Evolutionary conservation across 805 yeast species (phyloP), one percentile per base, ranked within the genome.

Genomic region (Huiozyma naganishii): DNA sequence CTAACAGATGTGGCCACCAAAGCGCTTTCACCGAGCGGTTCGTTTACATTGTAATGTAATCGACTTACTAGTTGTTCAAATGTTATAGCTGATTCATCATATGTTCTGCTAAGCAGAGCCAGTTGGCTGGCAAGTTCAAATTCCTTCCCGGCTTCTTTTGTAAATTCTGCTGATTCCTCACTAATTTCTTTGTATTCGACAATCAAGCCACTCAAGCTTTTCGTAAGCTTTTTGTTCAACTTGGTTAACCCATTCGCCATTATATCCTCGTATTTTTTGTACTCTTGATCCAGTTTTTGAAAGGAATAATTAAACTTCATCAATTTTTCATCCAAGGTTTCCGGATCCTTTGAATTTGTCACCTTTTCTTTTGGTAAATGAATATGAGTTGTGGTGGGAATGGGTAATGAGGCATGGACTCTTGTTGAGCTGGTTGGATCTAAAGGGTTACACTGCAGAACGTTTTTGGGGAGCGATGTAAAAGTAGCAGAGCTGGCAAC

Each of bases 351-450:
- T 8, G 9, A 8, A 30, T 30, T 30, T 9, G 33, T 11, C 11
- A 9, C 33, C n/a, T 30, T 30, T 30, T 38, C 58, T 33, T 52
- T 55, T 10, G 50, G 46, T 33, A 52, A 13, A n/a, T 50, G 29
- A 3, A 52, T 38, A 36, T 57, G 60, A 1, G 58, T 44, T 4
- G 62, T 45, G 8, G 54, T 45, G 2, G 64, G 61, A 8, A 58
- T 49, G 7, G 67, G 66, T 41, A 63, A 46, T 10, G 52, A 56
- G 10, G 58, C 55, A 45, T 62, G 62, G n/a, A 59, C 53, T 45
- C 58, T 48, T 1, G 64, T 58, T 2, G 66, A 61, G 42, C 57
- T 60, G 1, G 64, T 55, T 10, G 67, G 65, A 49, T 63, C 65
- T 37, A 54, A 40, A 7, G 67, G 67, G 33, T 63, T 60, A 28